Evolutionary conservation across 2,329 filamentous ascomycete species (phyloP), one percentile per base, ranked within the genome.

Genomic region (Cryoendolithus antarcticus): DNA sequence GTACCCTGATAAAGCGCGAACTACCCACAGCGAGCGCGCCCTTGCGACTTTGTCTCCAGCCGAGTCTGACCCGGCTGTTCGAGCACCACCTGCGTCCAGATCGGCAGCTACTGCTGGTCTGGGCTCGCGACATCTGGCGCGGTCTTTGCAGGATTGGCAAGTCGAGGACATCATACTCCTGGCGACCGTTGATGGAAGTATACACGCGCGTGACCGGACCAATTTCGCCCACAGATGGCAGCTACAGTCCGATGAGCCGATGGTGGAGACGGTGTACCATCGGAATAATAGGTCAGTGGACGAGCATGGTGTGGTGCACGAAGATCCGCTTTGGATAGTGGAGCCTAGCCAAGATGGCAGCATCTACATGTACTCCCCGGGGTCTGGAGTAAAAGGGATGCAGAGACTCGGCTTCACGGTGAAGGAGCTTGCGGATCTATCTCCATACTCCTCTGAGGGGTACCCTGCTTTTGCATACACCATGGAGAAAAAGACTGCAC

Each of bases 111-210:
- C 73, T 66, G 73, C 71, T 59, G 66, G 61, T 55, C 57, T 67
- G 42, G 75, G 81, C 70, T 80, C 83, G 82, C 82, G 80, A 80
- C 81, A 84, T 62, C 72, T 74, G 82, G 89, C 86, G 88, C 88
- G 89, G 78, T 93, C 82, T 73, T 73, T 96, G 75, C 82, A 88
- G 76, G 89, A 95, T 70, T 96, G 89, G 89, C 86, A 95, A 82
- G 88, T 95, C 69, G 89, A 96, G 84, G 88, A 96, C 72, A 93
- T 95, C 76, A 84, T 96, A 69, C 85, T 98, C 72, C 73, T 98
- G 82, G 89, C 91, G 84, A 96, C 91, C 75, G 84, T 96, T 77
- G 88, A 96, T 72, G 91, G 91, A 72, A 84, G 86, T 61, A 77
- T 96, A 56, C 84, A 94, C 67, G 88, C 89, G 61, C 79, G 79